These are phyloP conservation scores for Ceratobasidium sp. DNA, from an alignment of 1,284 basidiomycete species.

Conservation along the genomic window DNA sequence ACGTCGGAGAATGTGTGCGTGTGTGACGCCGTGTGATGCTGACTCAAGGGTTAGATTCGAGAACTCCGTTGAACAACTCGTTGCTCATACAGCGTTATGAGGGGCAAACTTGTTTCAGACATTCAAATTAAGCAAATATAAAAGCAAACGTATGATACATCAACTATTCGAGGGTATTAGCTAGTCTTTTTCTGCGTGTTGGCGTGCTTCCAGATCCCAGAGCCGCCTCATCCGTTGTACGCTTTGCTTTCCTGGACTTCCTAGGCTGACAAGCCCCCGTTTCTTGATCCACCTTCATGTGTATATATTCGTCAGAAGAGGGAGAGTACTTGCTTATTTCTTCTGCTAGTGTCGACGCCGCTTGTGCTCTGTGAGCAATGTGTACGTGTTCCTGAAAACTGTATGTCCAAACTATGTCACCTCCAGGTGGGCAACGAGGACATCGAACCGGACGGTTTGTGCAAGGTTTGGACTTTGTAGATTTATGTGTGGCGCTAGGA, in stretches of 20 bases:
- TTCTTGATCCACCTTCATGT: not conserved
- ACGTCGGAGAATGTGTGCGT: too few species aligned
- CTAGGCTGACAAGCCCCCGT: not conserved
- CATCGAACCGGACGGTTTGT: slow-evolving; percentile 6
- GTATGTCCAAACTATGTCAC: not conserved
- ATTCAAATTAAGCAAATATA: too few species aligned
- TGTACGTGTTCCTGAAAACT: not conserved
- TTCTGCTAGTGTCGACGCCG: not conserved
- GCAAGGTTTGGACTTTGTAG: slow-evolving; percentile 1
- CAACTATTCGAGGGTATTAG: too few species aligned
- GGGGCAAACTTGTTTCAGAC: too few species aligned
- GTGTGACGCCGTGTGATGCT: too few species aligned
- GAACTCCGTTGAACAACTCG: too few species aligned
- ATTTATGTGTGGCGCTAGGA: not conserved
- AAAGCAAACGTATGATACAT: too few species aligned
- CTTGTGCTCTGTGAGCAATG: not conserved
- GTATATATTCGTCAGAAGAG: not conserved
- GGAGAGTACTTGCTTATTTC: not conserved
- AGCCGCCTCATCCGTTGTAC: too few species aligned
- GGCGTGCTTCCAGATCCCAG: not conserved
- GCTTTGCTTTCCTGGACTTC: not conserved
- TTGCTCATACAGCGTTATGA: too few species aligned
- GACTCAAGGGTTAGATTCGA: too few species aligned
- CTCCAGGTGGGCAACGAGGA: not conserved
- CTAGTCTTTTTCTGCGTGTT: too few species aligned